Evolutionary conservation across 2,329 filamentous ascomycete species (phyloP), one percentile per base, ranked within the genome.

Genomic region (Trichoderma hamatum): DNA sequence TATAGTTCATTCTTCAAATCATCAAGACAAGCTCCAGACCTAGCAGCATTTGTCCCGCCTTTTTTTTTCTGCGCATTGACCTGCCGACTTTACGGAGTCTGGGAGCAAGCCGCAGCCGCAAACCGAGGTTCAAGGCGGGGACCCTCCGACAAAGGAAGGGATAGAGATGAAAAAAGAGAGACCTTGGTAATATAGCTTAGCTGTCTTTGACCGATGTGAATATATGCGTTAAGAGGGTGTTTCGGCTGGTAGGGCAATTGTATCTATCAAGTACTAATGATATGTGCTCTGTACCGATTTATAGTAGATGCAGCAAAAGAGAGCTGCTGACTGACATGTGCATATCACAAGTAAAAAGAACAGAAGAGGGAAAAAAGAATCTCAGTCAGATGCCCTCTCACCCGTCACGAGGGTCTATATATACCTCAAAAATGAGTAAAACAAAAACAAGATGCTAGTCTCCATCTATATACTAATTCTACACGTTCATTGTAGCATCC

Each of bases 111-210:
- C 39, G 52, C 9, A 59, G 56, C 59, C 59, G 59, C 59, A 62
- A 24, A 43, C 65, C 65, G 56, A 61, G 65, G 65, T 68, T 54
- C 65, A 49, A 61, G 56, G 65, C 65, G 65, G 65, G 65, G 30
- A n/a, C 21, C 46, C 46, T 24, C 19, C 9, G 11, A 24, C n/a
- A 49, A 49, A 49, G 46, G 46, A 24, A 24, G 46, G 5, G 39
- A 43, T n/a, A 10, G 39, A 43, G 19, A 16, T 3, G 19, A 19
- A n/a, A 43, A 19, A 19, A 43, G n/a, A 43, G 39, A n/a, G 39
- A n/a, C 39, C 39, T 43, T 43, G 39, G 39, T 19, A n/a, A 43
- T 43, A n/a, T 30, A 30, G 30, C 30, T 30, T n/a, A 24, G n/a
- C 21, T 49, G 46, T 49, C 46, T 24, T 39, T 43, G 39, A 7